These are phyloP conservation scores for Microcyclosporella mali DNA, from an alignment of 2,329 filamentous ascomycete species.

Conservation along the genomic window DNA sequence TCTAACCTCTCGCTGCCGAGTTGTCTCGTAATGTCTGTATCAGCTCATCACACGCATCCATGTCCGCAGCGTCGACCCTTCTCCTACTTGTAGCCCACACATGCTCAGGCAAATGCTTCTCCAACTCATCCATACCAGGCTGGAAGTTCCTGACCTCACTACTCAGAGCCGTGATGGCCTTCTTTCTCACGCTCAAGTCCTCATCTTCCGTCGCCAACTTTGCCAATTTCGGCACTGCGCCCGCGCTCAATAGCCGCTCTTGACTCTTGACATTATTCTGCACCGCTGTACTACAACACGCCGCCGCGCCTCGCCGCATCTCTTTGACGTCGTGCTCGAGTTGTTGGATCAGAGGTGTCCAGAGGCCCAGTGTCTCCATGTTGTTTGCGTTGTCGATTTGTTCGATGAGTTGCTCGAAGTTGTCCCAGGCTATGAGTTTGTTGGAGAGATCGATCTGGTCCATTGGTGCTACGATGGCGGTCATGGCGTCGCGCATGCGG, in stretches of 20 bases:
- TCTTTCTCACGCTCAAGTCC: conserved; percentile 63
- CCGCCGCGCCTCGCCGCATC: conserved; percentile 79
- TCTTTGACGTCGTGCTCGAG: conserved; percentile 64
- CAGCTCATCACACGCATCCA: conserved; percentile 69
- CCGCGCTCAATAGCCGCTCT: conserved; percentile 58
- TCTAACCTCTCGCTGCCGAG: conserved; percentile 15
- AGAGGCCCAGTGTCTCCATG: conserved; percentile 69
- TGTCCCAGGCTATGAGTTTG: conserved; percentile 82
- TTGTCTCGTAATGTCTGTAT: conserved; percentile 29
- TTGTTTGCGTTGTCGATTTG: conserved; percentile 96
- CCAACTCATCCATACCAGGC: conserved; percentile 58
- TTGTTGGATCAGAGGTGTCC: conserved; percentile 69
- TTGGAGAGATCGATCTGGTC: conserved; percentile 61
- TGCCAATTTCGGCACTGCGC: conserved; percentile 65
- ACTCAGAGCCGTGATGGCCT: conserved; percentile 84
- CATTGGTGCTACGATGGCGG: conserved; percentile 56
- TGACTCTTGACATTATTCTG: conserved; percentile 90
- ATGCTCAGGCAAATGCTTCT: conserved; percentile 62
- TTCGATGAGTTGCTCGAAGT: conserved; percentile 89
- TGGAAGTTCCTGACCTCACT: conserved; percentile 85
- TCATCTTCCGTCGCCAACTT: conserved; percentile 57
- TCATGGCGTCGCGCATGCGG: conserved; percentile 81
- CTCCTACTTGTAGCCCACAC: conserved; percentile 46
- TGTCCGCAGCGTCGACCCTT: conserved; percentile 73
- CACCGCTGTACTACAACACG: conserved; percentile 89